A percentile compares a stretch with the other conserved stretches of the same genome.
These are phyloP conservation scores for Thelonectria rubi DNA, from an alignment of 2,329 filamentous ascomycete species.

Conservation along the genomic window DNA sequence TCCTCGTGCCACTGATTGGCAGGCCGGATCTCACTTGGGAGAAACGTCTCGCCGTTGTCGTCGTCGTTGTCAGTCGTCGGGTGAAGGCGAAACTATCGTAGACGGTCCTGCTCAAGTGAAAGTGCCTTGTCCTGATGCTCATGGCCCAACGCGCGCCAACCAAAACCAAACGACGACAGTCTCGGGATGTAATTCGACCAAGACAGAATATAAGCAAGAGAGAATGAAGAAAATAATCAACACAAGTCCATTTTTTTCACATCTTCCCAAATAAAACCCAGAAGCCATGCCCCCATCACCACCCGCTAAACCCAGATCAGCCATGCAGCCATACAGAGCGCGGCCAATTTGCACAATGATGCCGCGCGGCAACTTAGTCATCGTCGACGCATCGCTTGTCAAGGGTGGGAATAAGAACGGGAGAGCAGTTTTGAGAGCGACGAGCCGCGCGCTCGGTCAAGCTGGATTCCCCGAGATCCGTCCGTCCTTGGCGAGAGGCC, in stretches of 20 bases:
- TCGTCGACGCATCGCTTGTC: slow-evolving; percentile 12
- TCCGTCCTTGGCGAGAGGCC: not conserved
- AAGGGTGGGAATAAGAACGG: too few species aligned
- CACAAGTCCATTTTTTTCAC: not conserved
- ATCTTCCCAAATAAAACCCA: not conserved
- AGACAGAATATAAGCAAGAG: not conserved
- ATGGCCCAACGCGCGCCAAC: slow-evolving; percentile 22
- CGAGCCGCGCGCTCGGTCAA: slow-evolving; percentile 2
- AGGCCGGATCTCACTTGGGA: not conserved
- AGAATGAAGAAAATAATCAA: not conserved
- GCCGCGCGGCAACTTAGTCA: slow-evolving; percentile 41
- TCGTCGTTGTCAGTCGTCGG: slow-evolving; percentile 8
- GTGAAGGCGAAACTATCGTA: slow-evolving; percentile 16
- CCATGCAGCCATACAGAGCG: slow-evolving; percentile 5
- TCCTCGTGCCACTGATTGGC: not conserved
- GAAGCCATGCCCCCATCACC: slow-evolving; percentile 2
- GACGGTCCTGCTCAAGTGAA: slow-evolving; percentile 12
- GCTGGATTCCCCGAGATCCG: not conserved
- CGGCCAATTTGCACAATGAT: slow-evolving; percentile 31
- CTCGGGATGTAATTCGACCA: not conserved
- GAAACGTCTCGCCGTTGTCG: slow-evolving; percentile 3
- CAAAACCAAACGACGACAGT: slow-evolving; percentile 18
- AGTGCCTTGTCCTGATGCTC: slow-evolving; percentile 21
- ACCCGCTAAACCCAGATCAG: slow-evolving; percentile 23
- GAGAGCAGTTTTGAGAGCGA: not conserved